Evolutionary conservation across 768 basidiomycete species (phyloP), one percentile per base, ranked within the genome.

Genomic region (Tulasnella sp.): DNA sequence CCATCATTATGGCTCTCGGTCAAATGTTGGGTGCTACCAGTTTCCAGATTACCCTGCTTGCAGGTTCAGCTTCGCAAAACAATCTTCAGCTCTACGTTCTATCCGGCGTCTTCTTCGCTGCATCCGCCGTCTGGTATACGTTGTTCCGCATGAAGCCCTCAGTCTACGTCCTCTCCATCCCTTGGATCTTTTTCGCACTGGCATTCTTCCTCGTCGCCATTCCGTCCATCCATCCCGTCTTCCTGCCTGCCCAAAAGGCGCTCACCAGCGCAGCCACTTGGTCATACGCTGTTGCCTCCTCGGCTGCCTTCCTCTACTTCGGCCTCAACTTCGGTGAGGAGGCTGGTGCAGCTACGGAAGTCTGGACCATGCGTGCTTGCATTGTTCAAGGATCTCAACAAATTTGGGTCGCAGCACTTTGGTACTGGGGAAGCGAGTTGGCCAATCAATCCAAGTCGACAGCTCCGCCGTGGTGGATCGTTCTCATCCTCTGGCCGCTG

Each of bases 261-360:
- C 86, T 98, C 37, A 88, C 94, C 37, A 93, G 92, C 84, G 87
- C 90, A 34, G 96, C 96, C 16, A 96, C 95, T 1, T 97, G 96
- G 96, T 91, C 88, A 72, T 98, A 98, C 86, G 96, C 96, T 42
- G 86, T 95, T 75, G 96, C 93, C 28, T 97, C 96, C n/a, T 93
- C 96, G 18, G 96, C 95, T 42, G 93, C 95, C 16, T 98, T 97
- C 89, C 87, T 92, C 75, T 97, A 96, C 90, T 98, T 98, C 84
- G 96, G 96, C 84, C 89, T 97, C 82, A 98, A 98, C 86, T 98
- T 98, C 85, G 96, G 96, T 85, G 96, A 98, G 88, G 96, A 97
- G 89, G 96, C 96, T 24, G 94, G 96, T 83, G 96, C 96, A 78
- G 95, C 96, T 1, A 97, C 96, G 9, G 96, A 98, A 86, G 92